These are phyloP conservation scores for Colletotrichum viniferum DNA, from an alignment of 2,329 filamentous ascomycete species.

Conservation along the genomic window DNA sequence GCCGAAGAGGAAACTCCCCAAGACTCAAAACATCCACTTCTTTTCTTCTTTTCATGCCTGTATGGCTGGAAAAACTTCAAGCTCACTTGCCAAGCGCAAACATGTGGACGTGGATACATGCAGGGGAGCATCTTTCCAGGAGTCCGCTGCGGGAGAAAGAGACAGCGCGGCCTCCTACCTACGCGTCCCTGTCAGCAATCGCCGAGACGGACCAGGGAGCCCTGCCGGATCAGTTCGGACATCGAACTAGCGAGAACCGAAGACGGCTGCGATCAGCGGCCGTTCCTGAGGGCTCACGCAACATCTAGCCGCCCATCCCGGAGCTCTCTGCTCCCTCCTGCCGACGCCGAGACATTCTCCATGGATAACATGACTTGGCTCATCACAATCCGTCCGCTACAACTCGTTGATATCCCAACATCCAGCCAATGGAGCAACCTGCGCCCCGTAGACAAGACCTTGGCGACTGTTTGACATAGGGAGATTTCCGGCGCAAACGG, in stretches of 20 bases:
- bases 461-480: conserved; percentile 3
- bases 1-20: background rate
- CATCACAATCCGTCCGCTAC: background rate
- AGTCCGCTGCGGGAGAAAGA: background rate
- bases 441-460: conserved; percentile 5
- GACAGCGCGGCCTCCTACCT: background rate
- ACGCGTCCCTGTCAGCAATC: background rate
- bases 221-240: conserved; percentile 8
- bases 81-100: background rate
- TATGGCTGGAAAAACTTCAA: background rate
- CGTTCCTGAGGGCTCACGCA: background rate
- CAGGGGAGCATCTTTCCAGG: background rate
- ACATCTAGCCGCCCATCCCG: background rate
- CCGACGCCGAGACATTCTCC: conserved; percentile 10
- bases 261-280: conserved; percentile 8
- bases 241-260: background rate
- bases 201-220: conserved; percentile 7
- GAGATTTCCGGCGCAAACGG: background rate
- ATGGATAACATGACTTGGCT: background rate
- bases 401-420: background rate
- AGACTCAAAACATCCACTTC: background rate
- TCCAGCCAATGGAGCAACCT: background rate
- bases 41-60: background rate
- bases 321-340: background rate
- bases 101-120: background rate